phyloP scores from a whole-genome alignment of 129 eudicot species.

The Saposhnikovia divaricata region DNA sequence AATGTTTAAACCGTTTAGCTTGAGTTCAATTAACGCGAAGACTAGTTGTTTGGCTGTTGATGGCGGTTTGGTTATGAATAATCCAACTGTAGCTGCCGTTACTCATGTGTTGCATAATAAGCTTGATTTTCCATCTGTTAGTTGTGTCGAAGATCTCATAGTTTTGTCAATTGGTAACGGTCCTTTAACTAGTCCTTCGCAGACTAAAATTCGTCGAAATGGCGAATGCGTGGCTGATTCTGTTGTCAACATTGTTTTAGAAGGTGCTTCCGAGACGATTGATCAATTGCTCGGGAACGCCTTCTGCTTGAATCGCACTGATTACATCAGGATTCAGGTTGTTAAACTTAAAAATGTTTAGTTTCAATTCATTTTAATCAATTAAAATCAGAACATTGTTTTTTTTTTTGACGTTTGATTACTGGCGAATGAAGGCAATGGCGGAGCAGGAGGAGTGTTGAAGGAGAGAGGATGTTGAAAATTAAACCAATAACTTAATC shows the following conservation, averaged over 20 bases:
- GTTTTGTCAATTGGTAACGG: constrained; percentile 83
- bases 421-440: constrained; percentile 52
- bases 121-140: constrained; percentile 67
- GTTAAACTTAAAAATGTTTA: too few species aligned
- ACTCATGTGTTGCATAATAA: constrained; percentile 85
- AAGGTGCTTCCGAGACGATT: constrained; percentile 82
- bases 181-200: constrained; percentile 22
- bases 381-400: too few species aligned
- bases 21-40: constrained; percentile 56
- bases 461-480: too few species aligned
- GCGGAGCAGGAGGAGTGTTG: constrained; percentile 37
- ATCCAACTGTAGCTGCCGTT: constrained; percentile 76
- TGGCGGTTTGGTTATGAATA: constrained; percentile 91
- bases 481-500: too few species aligned
- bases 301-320: constrained; percentile 65
- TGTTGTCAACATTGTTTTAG: constrained; percentile 57
- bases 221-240: constrained; percentile 41
- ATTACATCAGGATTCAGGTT: constrained; percentile 94
- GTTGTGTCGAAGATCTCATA: constrained; percentile 64
- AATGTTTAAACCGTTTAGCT: constrained; percentile 57
- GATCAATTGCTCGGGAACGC: constrained; percentile 90
- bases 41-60: constrained; percentile 63
- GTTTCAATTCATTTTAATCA: neutral
- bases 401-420: constrained; percentile 12
- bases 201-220: constrained; percentile 25